Percentiles rank a stretch among this genome's conserved stretches.
These are phyloP conservation scores for Yamadazyma atlantica DNA, from an alignment of 1,139 yeast species.

Conservation along the genomic window DNA sequence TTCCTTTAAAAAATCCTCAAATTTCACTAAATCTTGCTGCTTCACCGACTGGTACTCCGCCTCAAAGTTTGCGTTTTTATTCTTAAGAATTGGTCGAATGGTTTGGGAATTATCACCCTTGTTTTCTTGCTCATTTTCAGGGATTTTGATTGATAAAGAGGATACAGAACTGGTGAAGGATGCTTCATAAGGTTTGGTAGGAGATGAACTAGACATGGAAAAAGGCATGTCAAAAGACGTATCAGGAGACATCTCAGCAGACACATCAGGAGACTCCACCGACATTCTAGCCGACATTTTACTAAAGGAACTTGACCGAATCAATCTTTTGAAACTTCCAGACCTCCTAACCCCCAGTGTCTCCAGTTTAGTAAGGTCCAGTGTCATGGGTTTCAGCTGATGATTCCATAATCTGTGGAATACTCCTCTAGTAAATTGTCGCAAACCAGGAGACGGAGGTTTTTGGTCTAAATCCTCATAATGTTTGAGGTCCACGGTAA, in stretches of 20 bases:
- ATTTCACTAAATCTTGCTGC: conserved; percentile 9
- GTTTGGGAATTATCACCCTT: conserved; percentile 4
- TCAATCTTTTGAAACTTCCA: neutral
- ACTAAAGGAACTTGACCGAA: neutral
- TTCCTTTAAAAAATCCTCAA: conserved; percentile 13
- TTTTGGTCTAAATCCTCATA: no score
- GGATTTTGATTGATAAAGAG: neutral
- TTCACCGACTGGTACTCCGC: conserved; percentile 10
- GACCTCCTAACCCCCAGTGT: neutral
- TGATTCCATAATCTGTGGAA: neutral
- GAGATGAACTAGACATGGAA: no score
- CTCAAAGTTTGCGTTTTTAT: conserved; percentile 11
- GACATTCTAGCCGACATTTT: neutral
- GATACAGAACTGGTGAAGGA: neutral
- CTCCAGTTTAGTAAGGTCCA: no score
- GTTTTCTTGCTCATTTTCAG: neutral
- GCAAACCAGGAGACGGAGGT: no score
- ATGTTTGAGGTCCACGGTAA: conserved; percentile 5
- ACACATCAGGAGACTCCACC: neutral
- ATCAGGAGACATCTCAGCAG: no score
- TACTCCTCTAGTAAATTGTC: no score
- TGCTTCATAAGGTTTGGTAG: no score
- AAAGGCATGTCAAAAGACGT: no score
- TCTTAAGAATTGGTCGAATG: conserved; percentile 19
- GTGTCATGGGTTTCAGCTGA: neutral